Evolutionary conservation across 192 early-diverging fungal genomes (phyloP).

Genomic region (Linnemannia zychae): DNA sequence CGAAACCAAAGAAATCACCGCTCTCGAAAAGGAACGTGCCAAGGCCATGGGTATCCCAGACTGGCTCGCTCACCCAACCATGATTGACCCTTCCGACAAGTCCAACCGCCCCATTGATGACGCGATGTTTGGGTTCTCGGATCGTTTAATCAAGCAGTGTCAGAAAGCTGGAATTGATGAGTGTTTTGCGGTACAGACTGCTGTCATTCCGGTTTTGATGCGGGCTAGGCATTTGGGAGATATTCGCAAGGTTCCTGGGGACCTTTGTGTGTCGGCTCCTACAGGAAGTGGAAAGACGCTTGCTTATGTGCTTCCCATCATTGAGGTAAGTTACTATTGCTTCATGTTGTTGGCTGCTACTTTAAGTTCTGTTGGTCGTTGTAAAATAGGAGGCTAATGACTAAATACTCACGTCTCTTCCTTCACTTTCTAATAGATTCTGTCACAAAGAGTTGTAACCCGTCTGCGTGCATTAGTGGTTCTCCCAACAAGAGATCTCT

Average conservation of each 20-base stretch:
- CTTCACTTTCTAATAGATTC: constrained; percentile 54
- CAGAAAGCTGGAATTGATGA: constrained; percentile 72
- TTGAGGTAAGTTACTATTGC: constrained; percentile 65
- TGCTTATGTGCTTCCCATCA: constrained; percentile 94
- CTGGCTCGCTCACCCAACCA: constrained; percentile 89
- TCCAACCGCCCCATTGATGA: constrained; percentile 64
- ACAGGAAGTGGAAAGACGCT: constrained; percentile 98
- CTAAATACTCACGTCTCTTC: too few relatives aligned
- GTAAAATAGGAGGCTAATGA: too few relatives aligned
- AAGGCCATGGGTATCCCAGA: constrained; percentile 85
- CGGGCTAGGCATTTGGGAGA: constrained; percentile 73
- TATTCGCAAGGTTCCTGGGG: constrained; percentile 83
- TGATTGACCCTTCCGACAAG: constrained; percentile 70
- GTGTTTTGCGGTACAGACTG: constrained; percentile 92
- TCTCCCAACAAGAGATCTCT: constrained; percentile 94
- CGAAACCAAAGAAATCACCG: constrained; percentile 51
- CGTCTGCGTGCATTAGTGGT: constrained; percentile 91
- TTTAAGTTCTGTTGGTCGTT: too few relatives aligned
- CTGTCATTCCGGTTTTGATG: constrained; percentile 86
- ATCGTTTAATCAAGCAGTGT: constrained; percentile 71
- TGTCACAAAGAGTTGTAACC: constrained; percentile 80
- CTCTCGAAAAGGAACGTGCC: constrained; percentile 55
- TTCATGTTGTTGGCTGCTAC: background rate
- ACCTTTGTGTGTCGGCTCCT: constrained; percentile 94
- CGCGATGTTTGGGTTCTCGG: constrained; percentile 71